phyloP scores from a whole-genome alignment of 2,329 filamentous ascomycete species.

The Colletotrichum euphorbiae region DNA sequence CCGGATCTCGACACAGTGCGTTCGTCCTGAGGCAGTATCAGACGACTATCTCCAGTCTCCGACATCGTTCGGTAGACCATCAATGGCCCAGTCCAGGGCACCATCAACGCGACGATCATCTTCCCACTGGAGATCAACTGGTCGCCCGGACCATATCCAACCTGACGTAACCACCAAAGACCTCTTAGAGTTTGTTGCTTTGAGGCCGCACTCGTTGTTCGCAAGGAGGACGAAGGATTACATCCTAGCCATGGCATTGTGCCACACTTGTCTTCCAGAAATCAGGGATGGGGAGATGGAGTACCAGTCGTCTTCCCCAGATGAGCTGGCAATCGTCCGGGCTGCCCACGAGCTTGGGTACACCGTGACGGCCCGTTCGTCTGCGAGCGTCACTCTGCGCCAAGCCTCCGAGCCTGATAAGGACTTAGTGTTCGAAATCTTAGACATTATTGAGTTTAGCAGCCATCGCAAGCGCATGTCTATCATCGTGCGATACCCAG shows the following conservation, averaged over 20 bases:
- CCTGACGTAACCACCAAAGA: slow-evolving; percentile 75
- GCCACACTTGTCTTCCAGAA: slow-evolving; percentile 92
- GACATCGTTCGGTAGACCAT: slow-evolving; percentile 36
- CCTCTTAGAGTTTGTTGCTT: slow-evolving; percentile 80
- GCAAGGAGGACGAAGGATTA: slow-evolving; percentile 84
- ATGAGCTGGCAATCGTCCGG: slow-evolving; percentile 86
- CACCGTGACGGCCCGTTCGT: slow-evolving; percentile 78
- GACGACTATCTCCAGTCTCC: slow-evolving; percentile 27
- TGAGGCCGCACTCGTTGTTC: slow-evolving; percentile 81
- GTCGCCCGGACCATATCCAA: slow-evolving; percentile 61
- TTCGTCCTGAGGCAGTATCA: slow-evolving; percentile 9
- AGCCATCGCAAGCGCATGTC: slow-evolving; percentile 93
- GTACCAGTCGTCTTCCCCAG: slow-evolving; percentile 90
- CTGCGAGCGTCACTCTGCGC: slow-evolving; percentile 72
- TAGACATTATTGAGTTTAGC: slow-evolving; percentile 92
- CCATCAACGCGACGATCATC: slow-evolving; percentile 57
- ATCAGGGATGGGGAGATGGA: slow-evolving; percentile 76
- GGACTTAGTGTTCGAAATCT: slow-evolving; percentile 76
- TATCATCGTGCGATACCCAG: slow-evolving; percentile 85
- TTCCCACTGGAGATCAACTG: slow-evolving; percentile 62
- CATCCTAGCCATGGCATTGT: slow-evolving; percentile 85
- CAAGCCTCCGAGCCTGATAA: slow-evolving; percentile 56
- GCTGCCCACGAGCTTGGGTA: slow-evolving; percentile 90
- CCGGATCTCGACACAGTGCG: slow-evolving; percentile 19
- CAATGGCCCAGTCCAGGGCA: slow-evolving; percentile 44